Base-by-base conservation (phyloP, 441 rosid species). In the Flueggea neowawraea region DNA sequence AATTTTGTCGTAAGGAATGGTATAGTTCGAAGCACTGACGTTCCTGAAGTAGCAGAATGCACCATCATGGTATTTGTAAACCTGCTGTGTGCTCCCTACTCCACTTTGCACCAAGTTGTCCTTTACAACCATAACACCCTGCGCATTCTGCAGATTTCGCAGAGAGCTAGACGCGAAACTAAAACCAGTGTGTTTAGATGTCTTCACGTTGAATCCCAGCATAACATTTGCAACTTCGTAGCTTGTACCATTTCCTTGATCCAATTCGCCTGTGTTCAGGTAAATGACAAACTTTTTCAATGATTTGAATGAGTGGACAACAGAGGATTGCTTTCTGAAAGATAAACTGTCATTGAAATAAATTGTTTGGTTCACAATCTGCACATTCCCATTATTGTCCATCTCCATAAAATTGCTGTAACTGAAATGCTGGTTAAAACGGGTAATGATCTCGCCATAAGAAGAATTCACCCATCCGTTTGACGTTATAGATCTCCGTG, bases 1-100 rank as follows among this genome's bases (percentile, higher is more conserved):
- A 16, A 80, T 64, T 55, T 77, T 28, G 53, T 94, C 96, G 58
- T 86, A 68, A 10, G 86, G 66, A 75, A 94, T 78, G n/a, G 78
- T 78, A 78, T 87, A 87, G 80, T 91, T 91, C 32, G 75, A 78
- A 82, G 91, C 87, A 74, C 97, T 87, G 16, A 94, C 48, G 60
- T 89, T 87, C 79, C 97, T 83, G 10, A 71, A 84, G 75, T 84
- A 94, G 75, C 99, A 94, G 47, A 48, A 39, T 62, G 31, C 41
- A 57, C 84, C 81, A n/a, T 86, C 83, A 17, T 63, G 62, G 55
- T 78, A 89, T 49, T 68, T 62, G 75, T 84, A 91, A 5, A 68
- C 75, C 69, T 91, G 88, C 68, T 80, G 81, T 13, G 94, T 91
- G 32, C 84, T 82, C 56, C 82, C 93, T 52, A 80, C 52, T 41